These are phyloP conservation scores for Ophiosphaerella herpotricha DNA, from an alignment of 2,329 filamentous ascomycete species.

Conservation along the genomic window DNA sequence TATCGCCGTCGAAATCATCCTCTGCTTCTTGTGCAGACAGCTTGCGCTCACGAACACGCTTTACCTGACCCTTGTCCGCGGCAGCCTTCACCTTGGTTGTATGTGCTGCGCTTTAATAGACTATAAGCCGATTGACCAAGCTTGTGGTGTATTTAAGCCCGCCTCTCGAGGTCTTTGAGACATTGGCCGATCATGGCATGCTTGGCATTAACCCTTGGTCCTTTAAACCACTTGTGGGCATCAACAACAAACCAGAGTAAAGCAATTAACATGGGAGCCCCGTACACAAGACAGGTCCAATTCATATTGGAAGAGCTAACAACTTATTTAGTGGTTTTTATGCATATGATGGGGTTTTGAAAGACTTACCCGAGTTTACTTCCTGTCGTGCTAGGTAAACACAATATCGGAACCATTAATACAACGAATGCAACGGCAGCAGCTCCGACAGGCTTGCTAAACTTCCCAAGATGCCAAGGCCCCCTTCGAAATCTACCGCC, in stretches of 20 bases:
- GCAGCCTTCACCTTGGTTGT: constrained; percentile 16
- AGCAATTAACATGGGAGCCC: constrained; percentile 64
- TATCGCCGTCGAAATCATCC: not conserved
- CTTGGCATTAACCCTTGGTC: constrained; percentile 69
- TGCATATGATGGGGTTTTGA: not conserved
- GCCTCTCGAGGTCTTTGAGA: too few relatives aligned
- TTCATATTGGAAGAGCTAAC: constrained; percentile 62
- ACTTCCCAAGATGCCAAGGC: constrained; percentile 70
- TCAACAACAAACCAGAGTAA: constrained; percentile 67
- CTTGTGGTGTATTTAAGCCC: too few relatives aligned
- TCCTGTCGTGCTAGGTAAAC: constrained; percentile 64
- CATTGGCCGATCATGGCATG: constrained; percentile 53
- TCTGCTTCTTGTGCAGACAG: not conserved
- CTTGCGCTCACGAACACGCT: not conserved
- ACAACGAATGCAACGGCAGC: constrained; percentile 63
- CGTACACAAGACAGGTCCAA: constrained; percentile 71
- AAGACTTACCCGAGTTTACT: constrained; percentile 55
- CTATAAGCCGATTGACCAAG: too few relatives aligned
- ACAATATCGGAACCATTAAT: constrained; percentile 71
- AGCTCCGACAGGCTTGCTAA: constrained; percentile 61
- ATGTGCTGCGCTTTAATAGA: too few relatives aligned
- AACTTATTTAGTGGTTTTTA: constrained; percentile 13
- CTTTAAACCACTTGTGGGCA: constrained; percentile 71
- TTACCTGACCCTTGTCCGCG: not conserved
- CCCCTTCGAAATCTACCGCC: constrained; percentile 67